A percentile compares a stretch with the other conserved stretches of the same genome.
Evolutionary conservation across 257 asterid species (phyloP).

Genomic region (Fraxinus excelsior): DNA sequence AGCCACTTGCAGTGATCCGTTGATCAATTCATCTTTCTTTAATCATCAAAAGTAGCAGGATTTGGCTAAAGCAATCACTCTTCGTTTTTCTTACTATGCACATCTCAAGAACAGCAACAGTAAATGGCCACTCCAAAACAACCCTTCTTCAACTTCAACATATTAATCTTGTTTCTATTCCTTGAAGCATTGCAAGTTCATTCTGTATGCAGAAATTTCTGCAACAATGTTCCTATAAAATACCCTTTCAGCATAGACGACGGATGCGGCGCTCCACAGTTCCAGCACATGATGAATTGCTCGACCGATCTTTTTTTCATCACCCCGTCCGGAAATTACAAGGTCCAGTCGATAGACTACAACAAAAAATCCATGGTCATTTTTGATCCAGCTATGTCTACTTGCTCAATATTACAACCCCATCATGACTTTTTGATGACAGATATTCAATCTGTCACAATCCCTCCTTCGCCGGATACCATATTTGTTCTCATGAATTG

Average conservation of each 20-base stretch:
- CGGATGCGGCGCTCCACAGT: conserved; percentile 83
- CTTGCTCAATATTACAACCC: conserved; percentile 90
- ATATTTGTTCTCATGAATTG: conserved; percentile 78
- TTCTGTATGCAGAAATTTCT: conserved; percentile 61
- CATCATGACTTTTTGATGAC: conserved; percentile 82
- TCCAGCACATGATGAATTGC: conserved; percentile 78
- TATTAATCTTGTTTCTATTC: conserved; percentile 11
- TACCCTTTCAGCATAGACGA: conserved; percentile 87
- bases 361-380: conserved; percentile 37
- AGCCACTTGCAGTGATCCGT: conserved; percentile 34
- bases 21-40: background rate
- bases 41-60: conserved; percentile 24
- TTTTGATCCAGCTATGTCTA: conserved; percentile 88
- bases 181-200: background rate
- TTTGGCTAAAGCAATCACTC: conserved; percentile 10
- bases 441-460: conserved; percentile 66
- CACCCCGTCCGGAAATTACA: conserved; percentile 91
- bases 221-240: conserved; percentile 73
- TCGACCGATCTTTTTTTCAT: conserved; percentile 63
- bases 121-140: background rate
- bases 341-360: conserved; percentile 73
- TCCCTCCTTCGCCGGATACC: conserved; percentile 86
- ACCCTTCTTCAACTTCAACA: conserved; percentile 12
- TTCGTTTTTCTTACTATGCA: background rate
- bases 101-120: background rate